Evolutionary conservation across 2,329 filamentous ascomycete species (phyloP).

Genomic region (Tolypocladium tundrense): DNA sequence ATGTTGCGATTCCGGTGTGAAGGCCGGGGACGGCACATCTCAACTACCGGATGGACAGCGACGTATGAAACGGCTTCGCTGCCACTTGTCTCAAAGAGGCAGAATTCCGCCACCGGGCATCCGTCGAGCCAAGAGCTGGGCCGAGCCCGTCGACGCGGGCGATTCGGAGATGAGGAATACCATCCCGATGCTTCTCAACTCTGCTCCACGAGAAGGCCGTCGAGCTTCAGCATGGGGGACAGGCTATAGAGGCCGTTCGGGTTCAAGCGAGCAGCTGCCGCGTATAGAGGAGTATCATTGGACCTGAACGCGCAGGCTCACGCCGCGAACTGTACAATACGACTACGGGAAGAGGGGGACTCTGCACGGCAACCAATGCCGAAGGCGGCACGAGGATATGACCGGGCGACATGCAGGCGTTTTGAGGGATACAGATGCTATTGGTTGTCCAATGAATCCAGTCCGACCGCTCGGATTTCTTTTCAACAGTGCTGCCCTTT

Average conservation of each 20-base stretch:
- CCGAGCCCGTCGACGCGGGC: background rate
- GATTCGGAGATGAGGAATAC: background rate
- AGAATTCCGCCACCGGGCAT: background rate
- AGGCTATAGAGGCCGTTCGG: background rate
- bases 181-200: no score
- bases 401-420: background rate
- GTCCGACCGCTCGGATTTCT: background rate
- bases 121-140: background rate
- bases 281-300: no score
- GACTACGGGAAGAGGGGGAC: background rate
- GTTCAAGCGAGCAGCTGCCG: background rate
- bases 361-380: background rate
- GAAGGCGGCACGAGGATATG: background rate
- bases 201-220: background rate
- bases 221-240: background rate
- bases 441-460: background rate
- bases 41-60: background rate
- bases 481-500: background rate
- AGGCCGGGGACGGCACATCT: background rate
- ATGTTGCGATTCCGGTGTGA: constrained; percentile 9
- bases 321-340: background rate
- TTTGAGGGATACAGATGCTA: background rate
- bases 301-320: background rate
- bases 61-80: background rate
- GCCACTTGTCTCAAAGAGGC: background rate